A percentile compares a stretch with the other conserved stretches of the same genome.
phyloP scores from a whole-genome alignment of 1,284 basidiomycete species.

The Athelia sp. region DNA sequence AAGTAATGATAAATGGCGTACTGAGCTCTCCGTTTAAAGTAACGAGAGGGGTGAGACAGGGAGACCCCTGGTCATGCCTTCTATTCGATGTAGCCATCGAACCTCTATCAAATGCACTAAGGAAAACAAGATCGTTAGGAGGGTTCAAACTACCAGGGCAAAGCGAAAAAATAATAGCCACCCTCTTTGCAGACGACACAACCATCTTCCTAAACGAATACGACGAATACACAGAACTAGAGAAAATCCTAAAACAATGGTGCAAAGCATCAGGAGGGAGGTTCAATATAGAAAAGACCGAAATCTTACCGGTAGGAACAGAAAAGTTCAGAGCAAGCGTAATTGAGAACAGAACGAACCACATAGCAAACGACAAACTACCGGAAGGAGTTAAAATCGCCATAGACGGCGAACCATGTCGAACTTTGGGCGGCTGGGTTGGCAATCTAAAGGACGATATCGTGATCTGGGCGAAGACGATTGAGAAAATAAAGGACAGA shows the following conservation, averaged over 20 bases:
- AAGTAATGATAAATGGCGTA: constrained; percentile 6
- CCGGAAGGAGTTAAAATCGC: background rate
- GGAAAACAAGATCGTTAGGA: background rate
- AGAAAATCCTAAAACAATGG: background rate
- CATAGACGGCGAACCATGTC: background rate
- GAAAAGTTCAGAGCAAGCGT: background rate
- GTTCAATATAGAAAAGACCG: constrained; percentile 13
- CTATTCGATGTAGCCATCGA: constrained; percentile 1
- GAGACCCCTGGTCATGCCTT: constrained; percentile 5
- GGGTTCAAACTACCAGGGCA: constrained; percentile 3
- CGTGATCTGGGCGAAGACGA: background rate
- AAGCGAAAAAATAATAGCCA: constrained; percentile 1
- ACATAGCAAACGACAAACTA: background rate
- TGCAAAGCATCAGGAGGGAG: constrained; percentile 6
- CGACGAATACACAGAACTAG: constrained; percentile 6
- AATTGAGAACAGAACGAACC: background rate
- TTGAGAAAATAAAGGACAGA: background rate
- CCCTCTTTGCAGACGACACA: constrained; percentile 13
- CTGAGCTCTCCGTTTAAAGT: constrained; percentile 2
- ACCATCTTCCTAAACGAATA: constrained; percentile 8
- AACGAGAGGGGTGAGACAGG: constrained; percentile 4
- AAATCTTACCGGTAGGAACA: constrained; percentile 12
- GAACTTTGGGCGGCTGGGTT: background rate
- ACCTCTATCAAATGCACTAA: background rate
- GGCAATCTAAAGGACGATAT: background rate